Percentiles rank a stretch among this genome's conserved stretches.
Conservation (phyloP, 257 asterid genomes). For the Solanum phureja region DNA sequence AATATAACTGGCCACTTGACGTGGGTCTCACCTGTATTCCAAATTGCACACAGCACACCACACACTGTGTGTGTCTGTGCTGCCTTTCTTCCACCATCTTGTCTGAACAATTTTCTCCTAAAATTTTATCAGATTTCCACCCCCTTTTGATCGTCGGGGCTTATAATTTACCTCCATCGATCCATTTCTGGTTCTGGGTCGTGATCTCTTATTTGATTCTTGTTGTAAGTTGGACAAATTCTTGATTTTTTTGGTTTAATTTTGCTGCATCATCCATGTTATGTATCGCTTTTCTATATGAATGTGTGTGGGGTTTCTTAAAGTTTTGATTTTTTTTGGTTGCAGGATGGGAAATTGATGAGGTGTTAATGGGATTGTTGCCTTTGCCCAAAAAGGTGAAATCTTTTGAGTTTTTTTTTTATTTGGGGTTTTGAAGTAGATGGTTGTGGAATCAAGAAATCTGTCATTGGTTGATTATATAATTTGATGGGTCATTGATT, state of each 20-base stretch:
- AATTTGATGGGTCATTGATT: not conserved
- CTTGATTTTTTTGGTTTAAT: not conserved
- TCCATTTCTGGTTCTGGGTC: slow-evolving; percentile 2
- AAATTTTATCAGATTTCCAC: not conserved
- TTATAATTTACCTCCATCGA: slow-evolving; percentile 10
- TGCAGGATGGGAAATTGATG: not conserved
- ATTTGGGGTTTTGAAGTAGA: not conserved
- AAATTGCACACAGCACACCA: not conserved
- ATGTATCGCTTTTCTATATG: not conserved
- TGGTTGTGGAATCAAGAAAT: not conserved
- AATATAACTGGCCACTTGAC: not conserved
- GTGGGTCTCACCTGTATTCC: not conserved
- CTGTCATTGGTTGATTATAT: not conserved
- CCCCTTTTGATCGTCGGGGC: not conserved
- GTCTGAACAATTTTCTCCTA: not conserved
- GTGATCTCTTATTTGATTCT: slow-evolving; percentile 4
- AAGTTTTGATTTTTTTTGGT: not conserved
- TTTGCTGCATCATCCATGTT: not conserved
- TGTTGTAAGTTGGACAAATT: slow-evolving; percentile 19
- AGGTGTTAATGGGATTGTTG: not conserved
- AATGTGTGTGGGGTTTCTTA: not conserved
- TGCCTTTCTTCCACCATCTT: not conserved
- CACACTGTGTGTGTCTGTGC: not conserved
- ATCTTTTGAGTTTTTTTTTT: not conserved
- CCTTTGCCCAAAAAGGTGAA: not conserved